Conservation (phyloP, 768 basidiomycete genomes). For the Cyclocybe cylindracea region DNA sequence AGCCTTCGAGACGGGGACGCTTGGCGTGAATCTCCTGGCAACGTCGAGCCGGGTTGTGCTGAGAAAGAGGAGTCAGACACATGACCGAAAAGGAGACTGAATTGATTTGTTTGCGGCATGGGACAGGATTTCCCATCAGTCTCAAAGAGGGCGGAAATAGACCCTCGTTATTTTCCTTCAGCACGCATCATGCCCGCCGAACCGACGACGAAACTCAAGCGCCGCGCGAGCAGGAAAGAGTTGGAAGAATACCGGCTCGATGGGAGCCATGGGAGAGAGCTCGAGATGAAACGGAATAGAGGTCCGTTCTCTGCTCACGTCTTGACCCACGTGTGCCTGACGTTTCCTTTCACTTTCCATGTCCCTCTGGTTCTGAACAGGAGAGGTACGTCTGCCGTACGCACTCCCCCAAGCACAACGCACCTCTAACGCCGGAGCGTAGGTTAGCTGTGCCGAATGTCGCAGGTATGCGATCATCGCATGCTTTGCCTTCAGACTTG, state of each 20-base stretch:
- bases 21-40: no score
- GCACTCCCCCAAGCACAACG: background rate
- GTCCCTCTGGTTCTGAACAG: conserved; percentile 10
- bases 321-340: conserved; percentile 9
- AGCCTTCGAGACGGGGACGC: no score
- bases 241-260: conserved; percentile 52
- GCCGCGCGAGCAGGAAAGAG: conserved; percentile 50
- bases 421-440: background rate
- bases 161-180: background rate
- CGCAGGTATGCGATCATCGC: conserved; percentile 68
- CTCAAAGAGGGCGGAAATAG: no score
- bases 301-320: conserved; percentile 33
- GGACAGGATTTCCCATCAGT: no score
- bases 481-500: conserved; percentile 10
- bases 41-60: no score
- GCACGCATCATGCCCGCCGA: conserved; percentile 54
- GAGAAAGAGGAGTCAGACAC: no score
- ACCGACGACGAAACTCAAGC: conserved; percentile 50
- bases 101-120: no score
- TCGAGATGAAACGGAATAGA: conserved; percentile 73
- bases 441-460: conserved; percentile 83
- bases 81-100: no score
- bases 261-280: conserved; percentile 58
- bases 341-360: conserved; percentile 5
- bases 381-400: conserved; percentile 22